Conservation (phyloP, 441 rosid genomes). For the Erodium texanum region DNA sequence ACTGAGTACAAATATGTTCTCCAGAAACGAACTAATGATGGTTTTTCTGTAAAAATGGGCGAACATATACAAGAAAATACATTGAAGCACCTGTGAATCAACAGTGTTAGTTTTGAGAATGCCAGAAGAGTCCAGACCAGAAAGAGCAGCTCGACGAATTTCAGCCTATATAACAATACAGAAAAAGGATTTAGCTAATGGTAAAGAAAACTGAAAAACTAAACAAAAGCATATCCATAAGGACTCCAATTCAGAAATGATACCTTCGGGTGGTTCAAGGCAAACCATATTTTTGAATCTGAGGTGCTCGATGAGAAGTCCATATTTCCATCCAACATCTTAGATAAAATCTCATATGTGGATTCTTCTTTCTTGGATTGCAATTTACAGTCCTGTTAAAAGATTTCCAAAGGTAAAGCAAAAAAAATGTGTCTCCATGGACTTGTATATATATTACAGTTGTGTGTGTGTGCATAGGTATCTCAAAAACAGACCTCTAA, state of each 20-base stretch:
- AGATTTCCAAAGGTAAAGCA: constrained; percentile 3
- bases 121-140: constrained; percentile 43
- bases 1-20: neutral
- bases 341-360: constrained; percentile 45
- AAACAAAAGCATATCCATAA: neutral
- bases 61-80: constrained; percentile 6
- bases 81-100: constrained; percentile 53
- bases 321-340: constrained; percentile 52
- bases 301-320: constrained; percentile 37
- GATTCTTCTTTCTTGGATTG: constrained; percentile 46
- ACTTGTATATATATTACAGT: neutral
- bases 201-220: neutral
- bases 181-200: constrained; percentile 18
- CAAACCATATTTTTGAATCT: constrained; percentile 83
- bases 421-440: constrained; percentile 11
- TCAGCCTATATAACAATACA: constrained; percentile 48
- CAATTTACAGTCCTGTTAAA: constrained; percentile 40
- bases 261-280: constrained; percentile 90
- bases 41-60: neutral
- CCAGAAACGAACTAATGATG: neutral
- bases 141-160: constrained; percentile 66
- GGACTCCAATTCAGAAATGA: neutral
- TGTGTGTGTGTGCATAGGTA: constrained; percentile 9
- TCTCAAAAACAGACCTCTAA: constrained; percentile 47
- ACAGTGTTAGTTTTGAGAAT: constrained; percentile 34